Evolutionary conservation across 192 early-diverging fungal species (phyloP).

Genomic region (Coemansia sp.): DNA sequence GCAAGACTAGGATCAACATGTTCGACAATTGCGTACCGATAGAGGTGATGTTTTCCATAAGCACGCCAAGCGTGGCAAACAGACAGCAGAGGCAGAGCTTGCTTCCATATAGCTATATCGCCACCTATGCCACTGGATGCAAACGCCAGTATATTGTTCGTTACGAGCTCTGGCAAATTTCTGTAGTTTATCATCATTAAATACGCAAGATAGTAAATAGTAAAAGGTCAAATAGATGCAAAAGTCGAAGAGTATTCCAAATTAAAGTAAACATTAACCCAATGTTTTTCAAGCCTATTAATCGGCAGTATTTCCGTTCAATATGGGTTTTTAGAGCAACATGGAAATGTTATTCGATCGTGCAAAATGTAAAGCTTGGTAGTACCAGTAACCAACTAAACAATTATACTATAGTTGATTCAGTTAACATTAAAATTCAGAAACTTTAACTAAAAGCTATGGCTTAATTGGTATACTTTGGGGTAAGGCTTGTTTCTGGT

Average conservation of each 20-base stretch:
- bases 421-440: too few relatives aligned
- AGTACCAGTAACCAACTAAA: too few relatives aligned
- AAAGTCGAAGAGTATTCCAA: too few relatives aligned
- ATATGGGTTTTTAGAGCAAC: too few relatives aligned
- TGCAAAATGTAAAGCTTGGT: not conserved
- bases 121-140: not conserved
- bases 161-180: not conserved
- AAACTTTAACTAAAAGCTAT: not conserved
- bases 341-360: not conserved
- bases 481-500: not conserved
- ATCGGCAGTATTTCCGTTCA: too few relatives aligned
- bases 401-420: too few relatives aligned
- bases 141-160: not conserved
- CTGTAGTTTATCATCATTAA: not conserved
- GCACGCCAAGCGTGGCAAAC: not conserved
- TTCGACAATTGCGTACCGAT: not conserved
- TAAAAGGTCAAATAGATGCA: too few relatives aligned
- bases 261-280: too few relatives aligned
- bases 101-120: not conserved
- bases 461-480: conserved; percentile 6
- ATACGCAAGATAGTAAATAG: not conserved
- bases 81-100: not conserved
- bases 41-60: not conserved
- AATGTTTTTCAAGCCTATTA: too few relatives aligned
- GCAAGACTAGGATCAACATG: not conserved